A percentile compares a stretch with the other conserved stretches of the same genome.
phyloP scores from a whole-genome alignment of 345 rosid species.

The Eutrema japonicum region DNA sequence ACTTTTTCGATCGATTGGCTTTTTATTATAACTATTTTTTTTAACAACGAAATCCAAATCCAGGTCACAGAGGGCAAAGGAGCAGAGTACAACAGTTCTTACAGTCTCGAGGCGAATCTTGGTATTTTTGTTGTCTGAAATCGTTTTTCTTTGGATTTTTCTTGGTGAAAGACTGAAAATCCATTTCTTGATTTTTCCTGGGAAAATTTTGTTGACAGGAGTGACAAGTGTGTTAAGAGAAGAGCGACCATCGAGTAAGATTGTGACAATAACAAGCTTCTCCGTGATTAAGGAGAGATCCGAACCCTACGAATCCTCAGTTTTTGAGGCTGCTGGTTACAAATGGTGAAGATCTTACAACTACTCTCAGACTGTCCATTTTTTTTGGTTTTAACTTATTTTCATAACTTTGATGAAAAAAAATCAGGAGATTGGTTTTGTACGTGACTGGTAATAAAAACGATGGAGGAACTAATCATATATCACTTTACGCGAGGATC shows the following conservation, averaged over 20 bases:
- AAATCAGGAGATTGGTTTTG: slow-evolving; percentile 45
- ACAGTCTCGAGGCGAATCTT: slow-evolving; percentile 26
- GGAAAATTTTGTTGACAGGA: slow-evolving; percentile 7
- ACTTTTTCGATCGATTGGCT: not conserved
- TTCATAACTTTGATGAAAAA: too few relatives aligned
- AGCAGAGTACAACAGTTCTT: slow-evolving; percentile 22
- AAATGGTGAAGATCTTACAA: slow-evolving; percentile 41
- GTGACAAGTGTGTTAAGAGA: slow-evolving; percentile 32
- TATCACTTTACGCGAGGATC: slow-evolving; percentile 48
- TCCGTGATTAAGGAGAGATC: slow-evolving; percentile 29
- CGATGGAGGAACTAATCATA: slow-evolving; percentile 33
- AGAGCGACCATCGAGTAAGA: slow-evolving; percentile 44
- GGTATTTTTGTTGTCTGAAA: slow-evolving; percentile 22
- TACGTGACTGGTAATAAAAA: slow-evolving; percentile 45
- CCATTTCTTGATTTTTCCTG: not conserved
- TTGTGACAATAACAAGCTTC: slow-evolving; percentile 46
- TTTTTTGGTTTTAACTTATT: not conserved
- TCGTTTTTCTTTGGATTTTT: not conserved
- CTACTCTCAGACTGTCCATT: not conserved
- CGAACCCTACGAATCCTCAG: slow-evolving; percentile 45
- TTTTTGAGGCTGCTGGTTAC: slow-evolving; percentile 48
- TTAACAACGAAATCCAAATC: not conserved
- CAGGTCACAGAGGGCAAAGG: slow-evolving; percentile 33
- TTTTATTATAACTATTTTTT: not conserved
- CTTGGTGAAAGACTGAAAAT: not conserved